Conservation (phyloP, 2,329 filamentous ascomycete genomes). For the Fusarium nisikadoi region DNA sequence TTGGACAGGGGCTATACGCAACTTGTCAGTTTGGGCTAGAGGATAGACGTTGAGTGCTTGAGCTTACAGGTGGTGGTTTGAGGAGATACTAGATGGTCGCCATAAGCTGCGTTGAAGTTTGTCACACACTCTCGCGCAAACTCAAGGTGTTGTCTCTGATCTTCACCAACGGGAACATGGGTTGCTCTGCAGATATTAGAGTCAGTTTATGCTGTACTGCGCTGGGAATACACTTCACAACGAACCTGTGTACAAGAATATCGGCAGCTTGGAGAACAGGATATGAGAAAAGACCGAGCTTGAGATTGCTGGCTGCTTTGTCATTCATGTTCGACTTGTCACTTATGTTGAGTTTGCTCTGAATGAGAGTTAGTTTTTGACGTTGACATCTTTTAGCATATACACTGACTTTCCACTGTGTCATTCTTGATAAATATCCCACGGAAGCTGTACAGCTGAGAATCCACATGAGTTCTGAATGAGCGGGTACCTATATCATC, state of each 20-base stretch:
- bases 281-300: constrained; percentile 93
- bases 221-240: not conserved
- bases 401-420: constrained; percentile 87
- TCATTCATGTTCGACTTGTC: constrained; percentile 69
- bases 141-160: constrained; percentile 93
- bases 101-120: constrained; percentile 85
- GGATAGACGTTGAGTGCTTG: not conserved
- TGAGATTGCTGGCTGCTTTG: constrained; percentile 70
- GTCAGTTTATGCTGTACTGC: not conserved
- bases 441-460: constrained; percentile 90
- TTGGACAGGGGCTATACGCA: constrained; percentile 72
- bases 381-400: not conserved
- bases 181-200: constrained; percentile 71
- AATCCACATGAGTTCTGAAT: constrained; percentile 97
- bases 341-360: constrained; percentile 79
- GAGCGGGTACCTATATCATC: constrained; percentile 70
- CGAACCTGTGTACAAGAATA: constrained; percentile 82
- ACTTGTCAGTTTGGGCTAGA: not conserved
- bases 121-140: constrained; percentile 87
- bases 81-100: constrained; percentile 71
- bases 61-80: constrained; percentile 75
- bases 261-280: constrained; percentile 96
- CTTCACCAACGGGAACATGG: constrained; percentile 95
- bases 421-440: constrained; percentile 97
- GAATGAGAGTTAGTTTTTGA: constrained; percentile 5